phyloP scores from a whole-genome alignment of 1,139 yeast species.

The Blastobotrys apis region DNA sequence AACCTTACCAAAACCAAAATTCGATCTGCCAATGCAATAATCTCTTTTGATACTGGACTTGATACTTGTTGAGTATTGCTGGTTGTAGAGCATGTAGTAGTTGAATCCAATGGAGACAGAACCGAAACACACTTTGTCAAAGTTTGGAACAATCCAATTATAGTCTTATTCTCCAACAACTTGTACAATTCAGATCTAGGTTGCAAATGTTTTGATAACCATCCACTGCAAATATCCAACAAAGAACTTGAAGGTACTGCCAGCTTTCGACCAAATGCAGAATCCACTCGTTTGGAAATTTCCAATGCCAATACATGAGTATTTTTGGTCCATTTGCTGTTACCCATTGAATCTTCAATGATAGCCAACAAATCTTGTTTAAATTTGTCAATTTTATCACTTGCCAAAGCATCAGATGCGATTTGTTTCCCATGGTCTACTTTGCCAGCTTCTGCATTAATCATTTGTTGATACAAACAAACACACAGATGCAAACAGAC shows the following conservation, averaged over 20 bases:
- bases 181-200: conserved; percentile 78
- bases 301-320: conserved; percentile 70
- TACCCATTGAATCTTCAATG: conserved; percentile 80
- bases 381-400: conserved; percentile 31
- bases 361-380: conserved; percentile 68
- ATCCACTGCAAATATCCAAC: conserved; percentile 66
- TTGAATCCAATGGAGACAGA: conserved; percentile 24
- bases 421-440: conserved; percentile 19
- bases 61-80: conserved; percentile 20
- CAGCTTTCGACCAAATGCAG: conserved; percentile 35
- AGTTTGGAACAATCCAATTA: conserved; percentile 24
- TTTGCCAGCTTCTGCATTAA: conserved; percentile 36
- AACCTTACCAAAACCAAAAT: conserved; percentile 58
- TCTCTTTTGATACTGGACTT: conserved; percentile 38
- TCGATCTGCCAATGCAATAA: conserved; percentile 48
- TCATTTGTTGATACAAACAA: conserved; percentile 67
- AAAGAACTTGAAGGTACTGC: conserved; percentile 23
- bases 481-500: conserved; percentile 76
- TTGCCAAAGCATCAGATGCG: conserved; percentile 19
- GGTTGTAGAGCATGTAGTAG: conserved; percentile 19
- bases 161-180: conserved; percentile 54
- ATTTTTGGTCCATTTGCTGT: conserved; percentile 86
- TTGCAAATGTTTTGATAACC: conserved; percentile 83
- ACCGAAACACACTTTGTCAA: conserved; percentile 21
- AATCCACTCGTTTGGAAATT: conserved; percentile 45